Base-by-base conservation (phyloP, 176 grass and related monocot species). In the Ampelocalamus luodianensis region DNA sequence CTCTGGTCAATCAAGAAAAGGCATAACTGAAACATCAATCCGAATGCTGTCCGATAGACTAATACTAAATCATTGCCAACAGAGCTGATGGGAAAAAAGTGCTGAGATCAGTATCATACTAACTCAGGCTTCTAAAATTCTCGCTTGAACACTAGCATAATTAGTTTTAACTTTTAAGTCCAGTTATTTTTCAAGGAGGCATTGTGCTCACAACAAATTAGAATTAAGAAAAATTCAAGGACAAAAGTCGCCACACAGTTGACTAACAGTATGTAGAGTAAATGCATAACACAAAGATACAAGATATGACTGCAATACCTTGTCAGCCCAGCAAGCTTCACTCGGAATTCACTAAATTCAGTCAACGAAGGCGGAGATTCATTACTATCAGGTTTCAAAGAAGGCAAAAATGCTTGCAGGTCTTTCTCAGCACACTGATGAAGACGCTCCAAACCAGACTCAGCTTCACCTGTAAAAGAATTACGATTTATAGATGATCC, bases 381-480 rank as follows among this genome's bases (percentile, higher is more conserved):
- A 22, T 3, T 85, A 82, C 8, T 85, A 1, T 89, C 78, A 74
- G 50, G 10, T 34, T 87, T 87, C 34, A 5, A 17, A 10, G 40
- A 42, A 43, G 78, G 80, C 23, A 92, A 88, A 88, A 84, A 98
- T 5, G 37, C 7, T 38, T 67, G 89, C 46, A 98, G 84, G 14
- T 98, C 96, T 82, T 98, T 98, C 91, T 98, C 96, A 80, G 89
- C 96, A 74, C 96, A 98, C 81, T 93, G 89, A 89, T 98, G 95
- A 49, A 98, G 89, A 77, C 95, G 93, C 49, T 98, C 95, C 85
- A 98, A 95, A 77, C 91, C 96, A 73, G 91, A 87, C 77, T 98
- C 96, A 65, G 96, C 96, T 76, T 98, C 96, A 78, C 96, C 96
- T 93, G 81, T 46, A 61, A 73, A 59, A 46, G 10, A 90, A 53